Evolutionary conservation across 441 rosid genomes (phyloP).

Genomic region (Populus hybrid): DNA sequence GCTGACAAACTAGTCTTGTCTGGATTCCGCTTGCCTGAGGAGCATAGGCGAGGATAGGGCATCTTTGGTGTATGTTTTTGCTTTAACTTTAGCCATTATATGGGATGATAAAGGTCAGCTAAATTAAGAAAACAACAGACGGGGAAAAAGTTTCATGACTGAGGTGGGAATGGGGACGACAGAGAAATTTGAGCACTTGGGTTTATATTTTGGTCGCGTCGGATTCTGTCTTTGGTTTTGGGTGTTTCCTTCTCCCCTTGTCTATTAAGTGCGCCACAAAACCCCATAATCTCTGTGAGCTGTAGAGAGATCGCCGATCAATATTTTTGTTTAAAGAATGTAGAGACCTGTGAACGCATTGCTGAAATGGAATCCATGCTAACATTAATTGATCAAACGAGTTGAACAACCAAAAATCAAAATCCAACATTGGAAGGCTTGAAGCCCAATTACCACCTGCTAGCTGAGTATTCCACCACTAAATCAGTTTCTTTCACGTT

Average conservation of each 20-base stretch:
- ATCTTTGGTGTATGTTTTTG: constrained; percentile 8
- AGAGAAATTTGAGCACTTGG: constrained; percentile 2
- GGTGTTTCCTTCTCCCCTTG: neutral
- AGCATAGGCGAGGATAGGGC: constrained; percentile 51
- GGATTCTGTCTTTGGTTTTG: neutral
- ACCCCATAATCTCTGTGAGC: neutral
- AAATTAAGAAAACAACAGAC: constrained; percentile 11
- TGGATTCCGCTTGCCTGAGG: constrained; percentile 79
- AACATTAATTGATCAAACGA: too few relatives aligned
- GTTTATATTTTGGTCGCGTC: neutral
- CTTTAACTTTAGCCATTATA: constrained; percentile 32
- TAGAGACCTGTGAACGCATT: too few relatives aligned
- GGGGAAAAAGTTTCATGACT: neutral
- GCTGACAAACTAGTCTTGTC: constrained; percentile 72
- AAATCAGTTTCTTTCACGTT: too few relatives aligned
- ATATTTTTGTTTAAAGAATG: too few relatives aligned
- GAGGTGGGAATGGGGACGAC: neutral
- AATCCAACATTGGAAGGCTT: too few relatives aligned
- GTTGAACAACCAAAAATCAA: too few relatives aligned
- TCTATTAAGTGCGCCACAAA: neutral
- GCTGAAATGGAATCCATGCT: too few relatives aligned
- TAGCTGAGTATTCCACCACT: too few relatives aligned
- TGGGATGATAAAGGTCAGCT: constrained; percentile 17
- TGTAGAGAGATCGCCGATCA: too few relatives aligned
- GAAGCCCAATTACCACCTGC: too few relatives aligned